Base-by-base conservation (phyloP, 805 yeast genomes). In the Suhomyces prunicola region DNA sequence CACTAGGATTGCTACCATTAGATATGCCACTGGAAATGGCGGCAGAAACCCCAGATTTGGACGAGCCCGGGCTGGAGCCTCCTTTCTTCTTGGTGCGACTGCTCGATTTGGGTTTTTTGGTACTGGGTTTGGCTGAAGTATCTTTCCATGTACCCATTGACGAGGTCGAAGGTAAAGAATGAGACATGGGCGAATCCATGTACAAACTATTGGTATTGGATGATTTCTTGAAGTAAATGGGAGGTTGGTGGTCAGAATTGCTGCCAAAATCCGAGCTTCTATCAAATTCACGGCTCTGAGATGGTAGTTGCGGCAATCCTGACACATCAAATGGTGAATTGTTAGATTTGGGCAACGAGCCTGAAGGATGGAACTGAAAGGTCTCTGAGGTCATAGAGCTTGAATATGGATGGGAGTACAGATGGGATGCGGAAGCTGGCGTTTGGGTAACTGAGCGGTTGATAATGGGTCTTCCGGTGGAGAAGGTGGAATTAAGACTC, bases 371-470 rank as follows among this genome's bases (percentile, higher is more conserved):
- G 31, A 50, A 46, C 26, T 27, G 44, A 36, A 53, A 46, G 19
- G 44, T 31, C 3, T 39, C 47, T n/a, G 50, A 39, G 9, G 42
- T 42, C 29, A 46, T 17, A 3, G 51, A 49, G 26, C 46, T 48
- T 26, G 39, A 42, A 44, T 50, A 44, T 9, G 12, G 42, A 5
- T 39, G 42, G 29, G 13, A 46, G 13, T 41, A 47, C 50, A 17
- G 50, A n/a, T 56, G 52, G 13, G 50, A 44, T 46, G n/a, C 23
- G 12, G 42, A 39, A 7, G 23, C 23, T 6, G 68, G 67, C n/a
- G 66, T 63, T 47, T 62, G 67, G n/a, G 58, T 51, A 4, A 54
- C 50, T 6, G 61, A 57, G 41, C 63, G 44, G 40, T 47, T 51
- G 12, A 51, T 23, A 9, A 46, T 46, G 33, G 54, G 52, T 31